Conservation (phyloP, 2,329 filamentous ascomycete genomes). For the Epicoccum sorghinum region DNA sequence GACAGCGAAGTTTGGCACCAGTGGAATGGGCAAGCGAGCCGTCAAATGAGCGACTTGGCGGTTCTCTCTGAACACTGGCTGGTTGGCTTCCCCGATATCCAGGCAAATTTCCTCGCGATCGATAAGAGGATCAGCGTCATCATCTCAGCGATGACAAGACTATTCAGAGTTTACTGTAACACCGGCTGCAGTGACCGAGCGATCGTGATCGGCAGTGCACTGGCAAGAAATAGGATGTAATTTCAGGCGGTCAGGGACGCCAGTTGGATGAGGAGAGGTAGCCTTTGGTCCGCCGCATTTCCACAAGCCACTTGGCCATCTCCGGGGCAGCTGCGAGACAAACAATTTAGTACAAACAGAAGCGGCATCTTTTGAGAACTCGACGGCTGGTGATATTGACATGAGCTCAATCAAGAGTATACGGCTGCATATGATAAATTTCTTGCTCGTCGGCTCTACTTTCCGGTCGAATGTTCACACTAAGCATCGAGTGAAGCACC, state of each 20-base stretch:
- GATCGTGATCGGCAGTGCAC: constrained; percentile 3
- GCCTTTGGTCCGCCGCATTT: background rate
- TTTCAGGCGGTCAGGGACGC: background rate
- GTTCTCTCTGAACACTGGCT: background rate
- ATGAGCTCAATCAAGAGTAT: background rate
- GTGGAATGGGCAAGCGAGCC: background rate
- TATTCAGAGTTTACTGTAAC: background rate
- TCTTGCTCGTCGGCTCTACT: background rate
- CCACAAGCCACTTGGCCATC: constrained; percentile 2
- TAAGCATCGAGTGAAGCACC: background rate
- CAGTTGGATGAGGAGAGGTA: background rate
- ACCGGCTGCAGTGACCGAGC: constrained; percentile 2
- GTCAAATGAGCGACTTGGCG: background rate
- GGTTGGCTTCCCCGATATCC: background rate
- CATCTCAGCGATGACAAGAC: background rate
- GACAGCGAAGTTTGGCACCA: background rate
- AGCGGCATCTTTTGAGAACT: background rate
- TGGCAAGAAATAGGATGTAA: background rate
- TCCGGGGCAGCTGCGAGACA: constrained; percentile 1
- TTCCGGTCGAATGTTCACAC: background rate
- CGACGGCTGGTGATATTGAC: background rate
- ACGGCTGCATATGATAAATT: background rate
- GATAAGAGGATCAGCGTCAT: constrained; percentile 1
- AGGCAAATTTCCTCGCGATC: background rate
- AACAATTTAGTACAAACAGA: background rate